Percentiles rank a stretch among this genome's conserved stretches.
Conservation (phyloP, 2,329 filamentous ascomycete genomes). For the Westerdykella aurantiaca region DNA sequence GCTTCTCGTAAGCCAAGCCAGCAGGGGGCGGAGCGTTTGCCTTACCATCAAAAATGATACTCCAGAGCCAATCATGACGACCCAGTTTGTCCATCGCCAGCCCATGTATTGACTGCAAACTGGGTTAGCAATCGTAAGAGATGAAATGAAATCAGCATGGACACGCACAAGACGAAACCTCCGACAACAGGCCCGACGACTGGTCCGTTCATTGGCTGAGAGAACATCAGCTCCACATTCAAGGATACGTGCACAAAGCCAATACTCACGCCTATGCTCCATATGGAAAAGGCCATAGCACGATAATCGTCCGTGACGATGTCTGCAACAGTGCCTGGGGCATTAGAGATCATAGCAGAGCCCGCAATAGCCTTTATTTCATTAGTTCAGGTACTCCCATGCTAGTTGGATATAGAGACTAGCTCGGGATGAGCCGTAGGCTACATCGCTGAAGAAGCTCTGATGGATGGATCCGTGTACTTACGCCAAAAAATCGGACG, state of each 20-base stretch:
- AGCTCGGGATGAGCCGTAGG: conserved; percentile 63
- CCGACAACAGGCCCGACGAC: conserved; percentile 63
- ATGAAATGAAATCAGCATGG: neutral
- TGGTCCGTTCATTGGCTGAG: conserved; percentile 56
- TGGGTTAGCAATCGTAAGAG: neutral
- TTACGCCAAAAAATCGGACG: conserved; percentile 60
- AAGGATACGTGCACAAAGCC: conserved; percentile 42
- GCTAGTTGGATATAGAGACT: conserved; percentile 30
- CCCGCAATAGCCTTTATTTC: conserved; percentile 55
- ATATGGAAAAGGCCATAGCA: conserved; percentile 76
- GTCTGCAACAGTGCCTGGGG: conserved; percentile 76
- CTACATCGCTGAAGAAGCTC: conserved; percentile 53
- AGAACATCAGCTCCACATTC: too few relatives aligned
- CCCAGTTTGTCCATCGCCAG: conserved; percentile 86
- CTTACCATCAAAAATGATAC: conserved; percentile 50
- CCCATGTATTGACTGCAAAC: conserved; percentile 56
- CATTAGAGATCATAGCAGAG: conserved; percentile 75
- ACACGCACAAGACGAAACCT: conserved; percentile 59
- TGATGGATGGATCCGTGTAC: conserved; percentile 67
- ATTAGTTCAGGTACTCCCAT: too few relatives aligned
- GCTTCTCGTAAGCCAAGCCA: conserved; percentile 57
- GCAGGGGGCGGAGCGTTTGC: conserved; percentile 30
- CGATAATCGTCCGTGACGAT: conserved; percentile 75
- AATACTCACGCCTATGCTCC: conserved; percentile 57
- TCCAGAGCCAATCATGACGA: conserved; percentile 57